A percentile compares a stretch with the other conserved stretches of the same genome.
Conservation (phyloP, 345 rosid species). For the Hibiscus syriacus region DNA sequence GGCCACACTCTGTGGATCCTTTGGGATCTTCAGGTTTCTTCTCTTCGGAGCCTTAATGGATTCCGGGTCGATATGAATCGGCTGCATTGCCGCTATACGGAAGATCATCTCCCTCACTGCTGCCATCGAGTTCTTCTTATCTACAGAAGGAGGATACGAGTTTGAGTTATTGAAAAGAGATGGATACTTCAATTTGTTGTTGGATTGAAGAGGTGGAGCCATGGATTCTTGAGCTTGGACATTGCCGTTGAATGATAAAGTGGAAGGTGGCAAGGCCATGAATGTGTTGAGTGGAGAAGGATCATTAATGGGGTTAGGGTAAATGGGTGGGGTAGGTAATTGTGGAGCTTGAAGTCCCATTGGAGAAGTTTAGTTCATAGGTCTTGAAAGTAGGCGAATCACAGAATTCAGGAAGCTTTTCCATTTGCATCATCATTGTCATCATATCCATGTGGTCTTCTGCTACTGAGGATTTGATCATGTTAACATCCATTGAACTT, state of each 20-base stretch:
- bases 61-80: slow-evolving; percentile 77
- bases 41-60: slow-evolving; percentile 79
- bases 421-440: slow-evolving; percentile 65
- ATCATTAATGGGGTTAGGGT: slow-evolving; percentile 6
- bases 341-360: neutral
- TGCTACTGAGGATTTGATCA: slow-evolving; percentile 27
- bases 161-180: slow-evolving; percentile 19
- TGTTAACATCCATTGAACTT: slow-evolving; percentile 37
- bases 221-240: slow-evolving; percentile 22
- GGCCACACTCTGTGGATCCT: slow-evolving; percentile 94
- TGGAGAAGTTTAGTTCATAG: slow-evolving; percentile 22
- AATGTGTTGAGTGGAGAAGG: too few relatives aligned
- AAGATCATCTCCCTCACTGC: slow-evolving; percentile 87
- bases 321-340: slow-evolving; percentile 6
- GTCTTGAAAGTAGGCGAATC: slow-evolving; percentile 13
- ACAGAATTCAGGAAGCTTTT: slow-evolving; percentile 55
- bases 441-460: slow-evolving; percentile 37
- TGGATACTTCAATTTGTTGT: slow-evolving; percentile 20
- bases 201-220: slow-evolving; percentile 12
- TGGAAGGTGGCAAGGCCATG: neutral
- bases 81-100: slow-evolving; percentile 84
- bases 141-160: slow-evolving; percentile 26
- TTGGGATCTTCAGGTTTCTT: slow-evolving; percentile 77
- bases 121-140: slow-evolving; percentile 49
- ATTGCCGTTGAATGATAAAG: slow-evolving; percentile 12